Evolutionary conservation across 306 rosid species (phyloP).

Genomic region (Heteromeles arbutifolia): DNA sequence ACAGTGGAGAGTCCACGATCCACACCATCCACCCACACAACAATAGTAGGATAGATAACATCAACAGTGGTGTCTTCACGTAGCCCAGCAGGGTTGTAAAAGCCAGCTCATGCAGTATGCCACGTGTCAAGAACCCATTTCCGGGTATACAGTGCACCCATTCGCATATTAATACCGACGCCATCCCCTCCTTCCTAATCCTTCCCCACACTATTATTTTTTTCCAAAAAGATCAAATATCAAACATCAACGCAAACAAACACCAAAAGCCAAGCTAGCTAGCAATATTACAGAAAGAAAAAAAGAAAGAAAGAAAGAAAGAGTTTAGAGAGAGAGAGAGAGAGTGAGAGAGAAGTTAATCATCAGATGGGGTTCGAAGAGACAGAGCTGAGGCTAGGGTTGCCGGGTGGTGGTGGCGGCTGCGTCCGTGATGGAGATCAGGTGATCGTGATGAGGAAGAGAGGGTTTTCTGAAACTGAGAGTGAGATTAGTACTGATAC

Average conservation of each 20-base stretch:
- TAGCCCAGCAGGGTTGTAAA: conserved; percentile 51
- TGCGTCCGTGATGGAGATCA: conserved; percentile 13
- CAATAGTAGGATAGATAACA: conserved; percentile 54
- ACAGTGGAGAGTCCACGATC: conserved; percentile 39
- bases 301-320: conserved; percentile 3
- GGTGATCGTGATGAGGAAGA: conserved; percentile 24
- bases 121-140: conserved; percentile 42
- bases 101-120: conserved; percentile 49
- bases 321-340: conserved; percentile 5
- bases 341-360: conserved; percentile 10
- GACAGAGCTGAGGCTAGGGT: conserved; percentile 70
- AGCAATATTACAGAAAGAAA: conserved; percentile 27
- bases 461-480: conserved; percentile 35
- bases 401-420: conserved; percentile 45
- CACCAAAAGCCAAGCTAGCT: not conserved
- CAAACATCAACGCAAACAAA: not conserved
- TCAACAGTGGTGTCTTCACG: conserved; percentile 41
- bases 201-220: conserved; percentile 30
- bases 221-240: conserved; percentile 19
- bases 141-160: conserved; percentile 1
- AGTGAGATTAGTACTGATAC: not conserved
- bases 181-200: conserved; percentile 21
- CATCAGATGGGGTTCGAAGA: conserved; percentile 41
- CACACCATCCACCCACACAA: conserved; percentile 23
- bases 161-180: conserved; percentile 47